Percentiles rank a stretch among this genome's conserved stretches.
phyloP scores from a whole-genome alignment of 108 stramenopile genomes.

The Cylindrotheca closterium region DNA sequence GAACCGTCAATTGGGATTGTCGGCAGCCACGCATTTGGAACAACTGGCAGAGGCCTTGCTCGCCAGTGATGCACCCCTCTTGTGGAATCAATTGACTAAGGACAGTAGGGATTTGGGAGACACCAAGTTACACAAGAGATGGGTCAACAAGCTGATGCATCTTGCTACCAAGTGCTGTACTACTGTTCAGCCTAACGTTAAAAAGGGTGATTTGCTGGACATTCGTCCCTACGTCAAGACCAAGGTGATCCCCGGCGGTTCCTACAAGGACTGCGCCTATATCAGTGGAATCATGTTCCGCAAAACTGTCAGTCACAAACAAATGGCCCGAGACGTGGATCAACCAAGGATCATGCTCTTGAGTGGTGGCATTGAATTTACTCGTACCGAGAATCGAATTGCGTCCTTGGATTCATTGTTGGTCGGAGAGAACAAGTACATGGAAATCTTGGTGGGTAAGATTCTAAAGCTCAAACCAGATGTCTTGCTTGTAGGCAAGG shows the following conservation, averaged over 20 bases:
- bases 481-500: slow-evolving; percentile 80
- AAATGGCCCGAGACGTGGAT: slow-evolving; percentile 67
- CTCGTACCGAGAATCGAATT: slow-evolving; percentile 82
- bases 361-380: slow-evolving; percentile 92
- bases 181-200: slow-evolving; percentile 89
- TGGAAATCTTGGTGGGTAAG: slow-evolving; percentile 91
- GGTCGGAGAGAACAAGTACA: slow-evolving; percentile 94
- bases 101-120: slow-evolving; percentile 7
- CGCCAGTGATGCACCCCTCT: slow-evolving; percentile 62
- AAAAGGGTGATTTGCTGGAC: slow-evolving; percentile 85
- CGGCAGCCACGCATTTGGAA: slow-evolving; percentile 72
- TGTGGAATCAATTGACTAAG: slow-evolving; percentile 47
- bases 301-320: slow-evolving; percentile 90
- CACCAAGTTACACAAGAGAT: slow-evolving; percentile 39
- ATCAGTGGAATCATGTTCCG: slow-evolving; percentile 90
- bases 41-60: slow-evolving; percentile 63
- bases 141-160: slow-evolving; percentile 77
- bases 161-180: slow-evolving; percentile 79
- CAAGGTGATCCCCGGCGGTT: slow-evolving; percentile 86
- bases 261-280: slow-evolving; percentile 75
- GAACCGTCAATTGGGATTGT: slow-evolving; percentile 50
- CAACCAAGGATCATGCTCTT: slow-evolving; percentile 92
- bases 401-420: slow-evolving; percentile 88
- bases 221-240: slow-evolving; percentile 69
- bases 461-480: slow-evolving; percentile 89